Evolutionary conservation across 768 basidiomycete genomes (phyloP).

Genomic region (Mycena filopes): DNA sequence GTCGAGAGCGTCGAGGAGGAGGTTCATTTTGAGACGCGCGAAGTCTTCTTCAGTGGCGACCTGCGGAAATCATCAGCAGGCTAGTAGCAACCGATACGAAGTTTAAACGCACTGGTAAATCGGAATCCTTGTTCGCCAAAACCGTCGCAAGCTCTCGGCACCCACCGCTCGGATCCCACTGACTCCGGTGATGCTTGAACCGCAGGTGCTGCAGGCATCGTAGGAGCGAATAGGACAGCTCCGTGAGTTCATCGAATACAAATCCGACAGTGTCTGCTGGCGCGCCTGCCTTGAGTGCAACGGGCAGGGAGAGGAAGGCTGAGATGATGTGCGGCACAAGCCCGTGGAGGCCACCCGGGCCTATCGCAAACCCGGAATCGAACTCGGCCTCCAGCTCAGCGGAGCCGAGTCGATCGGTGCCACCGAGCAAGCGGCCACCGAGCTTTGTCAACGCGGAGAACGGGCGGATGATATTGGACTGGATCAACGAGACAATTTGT

Average conservation of each 20-base stretch:
- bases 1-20: neutral
- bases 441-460: neutral
- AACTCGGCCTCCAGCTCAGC: neutral
- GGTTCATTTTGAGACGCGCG: neutral
- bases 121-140: neutral
- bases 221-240: neutral
- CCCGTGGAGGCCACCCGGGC: neutral
- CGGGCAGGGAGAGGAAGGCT: neutral
- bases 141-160: neutral
- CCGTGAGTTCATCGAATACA: neutral
- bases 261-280: neutral
- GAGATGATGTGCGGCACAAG: neutral
- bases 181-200: neutral
- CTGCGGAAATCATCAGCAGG: neutral
- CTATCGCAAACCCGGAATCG: neutral
- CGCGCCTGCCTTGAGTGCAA: neutral
- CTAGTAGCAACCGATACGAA: neutral
- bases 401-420: neutral
- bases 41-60: neutral
- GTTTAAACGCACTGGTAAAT: neutral
- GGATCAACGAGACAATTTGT: neutral
- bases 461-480: neutral
- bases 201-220: neutral
- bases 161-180: neutral
- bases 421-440: neutral